Evolutionary conservation across 305 asterid genomes (phyloP).

Genomic region (Rubia balearica): DNA sequence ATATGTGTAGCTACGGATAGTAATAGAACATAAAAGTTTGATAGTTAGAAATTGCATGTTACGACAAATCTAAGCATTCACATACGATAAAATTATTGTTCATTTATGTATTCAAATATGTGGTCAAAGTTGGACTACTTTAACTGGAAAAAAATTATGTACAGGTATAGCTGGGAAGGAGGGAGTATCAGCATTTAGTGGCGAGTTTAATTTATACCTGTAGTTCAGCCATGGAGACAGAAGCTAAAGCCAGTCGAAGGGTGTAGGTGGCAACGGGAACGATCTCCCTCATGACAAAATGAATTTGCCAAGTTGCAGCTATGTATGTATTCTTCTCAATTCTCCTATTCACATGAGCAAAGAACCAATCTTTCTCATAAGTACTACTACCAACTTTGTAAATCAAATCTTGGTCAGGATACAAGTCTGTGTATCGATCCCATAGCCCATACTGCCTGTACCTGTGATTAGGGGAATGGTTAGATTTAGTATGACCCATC

Average conservation of each 20-base stretch:
- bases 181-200: too few relatives aligned
- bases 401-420: slow-evolving; percentile 23
- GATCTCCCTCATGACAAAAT: slow-evolving; percentile 35
- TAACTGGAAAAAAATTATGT: too few relatives aligned
- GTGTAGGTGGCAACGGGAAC: slow-evolving; percentile 25
- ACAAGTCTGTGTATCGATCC: slow-evolving; percentile 32
- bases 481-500: not conserved
- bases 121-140: too few relatives aligned
- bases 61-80: too few relatives aligned
- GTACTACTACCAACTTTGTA: slow-evolving; percentile 25
- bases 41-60: too few relatives aligned
- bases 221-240: slow-evolving; percentile 37
- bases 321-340: slow-evolving; percentile 12
- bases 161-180: too few relatives aligned
- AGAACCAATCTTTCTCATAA: slow-evolving; percentile 31
- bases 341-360: slow-evolving; percentile 37
- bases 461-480: slow-evolving; percentile 5
- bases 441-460: slow-evolving; percentile 37
- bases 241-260: slow-evolving; percentile 51
- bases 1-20: too few relatives aligned
- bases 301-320: slow-evolving; percentile 55
- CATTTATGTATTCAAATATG: too few relatives aligned
- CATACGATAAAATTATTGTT: too few relatives aligned
- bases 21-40: too few relatives aligned
- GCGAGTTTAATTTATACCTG: slow-evolving; percentile 20